phyloP scores from a whole-genome alignment of 2,329 filamentous ascomycete species.

The Trichoderma breve region DNA sequence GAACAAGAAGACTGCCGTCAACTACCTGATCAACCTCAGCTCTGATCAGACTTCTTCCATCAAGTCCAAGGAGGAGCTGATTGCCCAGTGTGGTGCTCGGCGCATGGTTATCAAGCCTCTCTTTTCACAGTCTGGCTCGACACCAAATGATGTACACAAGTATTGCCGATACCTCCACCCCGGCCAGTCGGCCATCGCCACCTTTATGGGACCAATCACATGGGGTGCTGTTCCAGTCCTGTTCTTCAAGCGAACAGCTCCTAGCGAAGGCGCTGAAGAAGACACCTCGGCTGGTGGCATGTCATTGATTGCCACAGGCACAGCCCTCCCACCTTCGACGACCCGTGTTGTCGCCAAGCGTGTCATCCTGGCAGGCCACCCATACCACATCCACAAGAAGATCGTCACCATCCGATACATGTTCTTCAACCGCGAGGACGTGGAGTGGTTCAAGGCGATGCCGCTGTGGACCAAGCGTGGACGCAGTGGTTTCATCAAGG shows the following conservation, averaged over 20 bases:
- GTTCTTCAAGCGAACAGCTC: constrained; percentile 69
- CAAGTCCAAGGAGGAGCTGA: constrained; percentile 87
- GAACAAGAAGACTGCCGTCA: constrained; percentile 87
- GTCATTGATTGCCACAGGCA: constrained; percentile 81
- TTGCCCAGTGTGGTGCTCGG: constrained; percentile 87
- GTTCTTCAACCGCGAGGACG: constrained; percentile 97
- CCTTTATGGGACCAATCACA: constrained; percentile 83
- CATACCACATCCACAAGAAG: constrained; percentile 98
- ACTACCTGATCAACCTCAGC: constrained; percentile 84
- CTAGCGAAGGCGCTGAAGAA: constrained; percentile 45
- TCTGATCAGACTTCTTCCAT: constrained; percentile 73
- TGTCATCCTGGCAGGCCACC: constrained; percentile 89
- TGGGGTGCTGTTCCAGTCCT: constrained; percentile 91
- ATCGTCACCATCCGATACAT: constrained; percentile 97
- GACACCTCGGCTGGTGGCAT: constrained; percentile 49
- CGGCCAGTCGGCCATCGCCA: constrained; percentile 82
- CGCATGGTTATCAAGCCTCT: constrained; percentile 85
- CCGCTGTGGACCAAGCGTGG: constrained; percentile 92
- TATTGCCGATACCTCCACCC: constrained; percentile 90
- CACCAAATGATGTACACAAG: constrained; percentile 96
- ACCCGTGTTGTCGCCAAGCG: constrained; percentile 88
- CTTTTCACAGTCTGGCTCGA: constrained; percentile 85
- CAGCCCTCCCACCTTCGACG: constrained; percentile 73
- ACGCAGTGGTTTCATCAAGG: constrained; percentile 87
- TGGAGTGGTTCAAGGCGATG: constrained; percentile 96